Evolutionary conservation across 495 filamentous ascomycete species (phyloP), one percentile per base, ranked within the genome.

Genomic region (Lepraria neglecta): DNA sequence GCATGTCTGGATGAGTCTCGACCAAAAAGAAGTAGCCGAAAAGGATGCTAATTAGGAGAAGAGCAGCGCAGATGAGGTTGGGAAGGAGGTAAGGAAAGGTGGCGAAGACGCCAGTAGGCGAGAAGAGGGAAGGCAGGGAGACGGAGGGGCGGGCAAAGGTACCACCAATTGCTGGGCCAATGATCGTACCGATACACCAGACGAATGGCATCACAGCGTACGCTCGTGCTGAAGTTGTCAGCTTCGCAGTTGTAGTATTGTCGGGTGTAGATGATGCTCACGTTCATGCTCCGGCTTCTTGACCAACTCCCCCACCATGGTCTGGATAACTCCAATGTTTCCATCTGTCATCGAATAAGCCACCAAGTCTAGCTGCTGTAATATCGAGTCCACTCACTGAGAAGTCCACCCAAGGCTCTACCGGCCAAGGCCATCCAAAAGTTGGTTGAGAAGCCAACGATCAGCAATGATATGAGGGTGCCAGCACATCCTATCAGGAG

Each of bases 121-220:
- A 81, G 68, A 91, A 87, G 2, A 82, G 7, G 56, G 78, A 70
- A 35, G 89, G 88, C 69, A 84, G 90, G 33, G 80, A 81, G 55
- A 86, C 78, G 58, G 84, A 78, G 45, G 89, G 89, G 58, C 87
- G 83, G 58, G 87, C 87, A 66, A 92, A 87, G 38, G 84, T 82
- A 30, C 89, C 89, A 60, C 89, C 89, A 67, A 92, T 87, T 43
- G 85, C 84, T 68, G 89, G 89, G 6, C 90, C 90, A 60, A 92
- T 81, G 59, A 92, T 92, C 21, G 88, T 91, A 40, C 89, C 90
- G 61, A 95, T 85, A 31, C 82, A 86, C 90, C 89, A 95, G 35
- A 92, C 86, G 71, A 92, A 92, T 14, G 89, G 90, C 89, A 92
- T 87, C 35, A 94, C 80, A 7, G 89, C 85, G 71, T 87, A 94